These are phyloP conservation scores for Microthlaspi erraticum DNA, from an alignment of 345 rosid genomes.

Conservation along the genomic window DNA sequence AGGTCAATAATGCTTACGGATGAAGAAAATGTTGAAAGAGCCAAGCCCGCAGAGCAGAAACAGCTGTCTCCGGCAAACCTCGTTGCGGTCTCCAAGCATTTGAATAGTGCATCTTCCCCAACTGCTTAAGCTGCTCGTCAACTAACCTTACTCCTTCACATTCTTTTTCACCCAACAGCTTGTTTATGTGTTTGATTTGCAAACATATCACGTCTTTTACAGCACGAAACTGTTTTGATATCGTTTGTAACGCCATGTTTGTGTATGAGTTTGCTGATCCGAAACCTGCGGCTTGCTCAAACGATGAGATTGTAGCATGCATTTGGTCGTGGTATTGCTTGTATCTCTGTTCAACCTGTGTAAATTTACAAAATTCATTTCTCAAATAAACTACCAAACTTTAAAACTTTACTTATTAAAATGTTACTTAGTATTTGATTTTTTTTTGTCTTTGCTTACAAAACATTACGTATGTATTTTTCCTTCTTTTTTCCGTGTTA, in stretches of 20 bases:
- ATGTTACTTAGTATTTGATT: neutral
- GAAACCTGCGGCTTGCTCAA: constrained; percentile 68
- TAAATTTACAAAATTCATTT: constrained; percentile 17
- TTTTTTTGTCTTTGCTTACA: too few species aligned
- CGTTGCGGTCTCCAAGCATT: constrained; percentile 83
- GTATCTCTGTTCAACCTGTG: constrained; percentile 73
- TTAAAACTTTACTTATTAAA: neutral
- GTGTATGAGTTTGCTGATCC: constrained; percentile 75
- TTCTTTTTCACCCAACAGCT: constrained; percentile 67
- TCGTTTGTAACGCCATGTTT: constrained; percentile 65
- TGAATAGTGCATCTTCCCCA: constrained; percentile 45
- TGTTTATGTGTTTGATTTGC: constrained; percentile 63
- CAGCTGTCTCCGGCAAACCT: constrained; percentile 85
- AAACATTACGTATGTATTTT: too few species aligned
- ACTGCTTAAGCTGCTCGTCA: constrained; percentile 52
- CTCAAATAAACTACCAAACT: neutral
- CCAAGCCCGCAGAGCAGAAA: constrained; percentile 80
- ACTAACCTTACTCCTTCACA: constrained; percentile 50
- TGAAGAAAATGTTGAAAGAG: constrained; percentile 89
- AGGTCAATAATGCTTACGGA: constrained; percentile 56
- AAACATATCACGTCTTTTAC: constrained; percentile 66
- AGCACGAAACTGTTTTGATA: constrained; percentile 73
- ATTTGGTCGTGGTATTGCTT: constrained; percentile 74
- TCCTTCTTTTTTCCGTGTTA: too few species aligned
- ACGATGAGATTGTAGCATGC: constrained; percentile 59